These are phyloP conservation scores for Astragalus membranaceus DNA, from an alignment of 306 rosid species.

Conservation along the genomic window DNA sequence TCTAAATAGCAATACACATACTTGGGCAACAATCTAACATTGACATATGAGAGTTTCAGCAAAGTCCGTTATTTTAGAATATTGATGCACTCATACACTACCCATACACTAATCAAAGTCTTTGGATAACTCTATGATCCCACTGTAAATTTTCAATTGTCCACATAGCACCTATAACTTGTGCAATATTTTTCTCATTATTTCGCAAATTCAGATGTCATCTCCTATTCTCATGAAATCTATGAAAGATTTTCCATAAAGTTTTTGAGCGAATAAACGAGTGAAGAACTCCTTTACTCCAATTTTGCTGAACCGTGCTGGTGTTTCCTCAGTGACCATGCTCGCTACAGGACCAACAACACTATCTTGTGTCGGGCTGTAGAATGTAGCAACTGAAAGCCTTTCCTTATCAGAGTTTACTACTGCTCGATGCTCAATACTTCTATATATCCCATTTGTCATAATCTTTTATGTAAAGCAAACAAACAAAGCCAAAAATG, in stretches of 20 bases:
- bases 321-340: conserved; percentile 16
- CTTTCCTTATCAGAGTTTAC: conserved; percentile 27
- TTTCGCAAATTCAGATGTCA: background rate
- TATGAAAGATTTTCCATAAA: conserved; percentile 28
- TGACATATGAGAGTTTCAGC: no score
- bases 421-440: conserved; percentile 30
- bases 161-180: background rate
- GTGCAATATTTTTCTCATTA: background rate
- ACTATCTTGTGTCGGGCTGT: background rate
- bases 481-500: background rate
- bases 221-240: conserved; percentile 22
- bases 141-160: background rate
- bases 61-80: no score
- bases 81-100: background rate
- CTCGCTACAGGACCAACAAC: conserved; percentile 24
- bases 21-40: no score
- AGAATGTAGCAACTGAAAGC: conserved; percentile 36
- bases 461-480: conserved; percentile 14
- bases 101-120: no score
- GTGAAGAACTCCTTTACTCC: conserved; percentile 7
- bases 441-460: conserved; percentile 26
- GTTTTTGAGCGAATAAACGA: conserved; percentile 21
- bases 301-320: conserved; percentile 20
- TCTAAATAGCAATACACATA: no score
- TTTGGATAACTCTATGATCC: no score